phyloP scores from a whole-genome alignment of 108 stramenopile genomes.

The Ochromonas danica region DNA sequence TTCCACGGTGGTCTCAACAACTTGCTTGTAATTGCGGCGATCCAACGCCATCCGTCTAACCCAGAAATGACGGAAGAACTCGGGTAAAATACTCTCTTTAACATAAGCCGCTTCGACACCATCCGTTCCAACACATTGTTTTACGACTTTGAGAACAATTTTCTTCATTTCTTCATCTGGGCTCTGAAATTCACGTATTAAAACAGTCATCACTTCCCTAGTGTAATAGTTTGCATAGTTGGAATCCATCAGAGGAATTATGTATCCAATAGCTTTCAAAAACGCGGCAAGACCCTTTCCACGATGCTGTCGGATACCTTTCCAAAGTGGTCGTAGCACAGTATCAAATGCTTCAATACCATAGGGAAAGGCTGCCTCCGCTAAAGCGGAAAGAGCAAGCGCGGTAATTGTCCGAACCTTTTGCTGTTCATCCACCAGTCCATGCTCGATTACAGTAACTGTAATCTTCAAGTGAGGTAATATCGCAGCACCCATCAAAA shows the following conservation, averaged over 20 bases:
- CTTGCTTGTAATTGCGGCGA: constrained; percentile 87
- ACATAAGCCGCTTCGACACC: constrained; percentile 96
- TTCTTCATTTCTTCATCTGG: constrained; percentile 93
- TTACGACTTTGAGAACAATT: constrained; percentile 95
- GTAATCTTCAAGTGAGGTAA: constrained; percentile 90
- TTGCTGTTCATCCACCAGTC: constrained; percentile 91
- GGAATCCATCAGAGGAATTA: constrained; percentile 94
- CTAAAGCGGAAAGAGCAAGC: constrained; percentile 88
- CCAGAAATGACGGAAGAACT: constrained; percentile 98
- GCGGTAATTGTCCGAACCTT: constrained; percentile 96
- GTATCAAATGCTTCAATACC: constrained; percentile 99
- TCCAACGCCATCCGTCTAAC: constrained; percentile 97
- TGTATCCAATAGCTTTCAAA: constrained; percentile 94
- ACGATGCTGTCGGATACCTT: constrained; percentile 92
- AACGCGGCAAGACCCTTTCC: constrained; percentile 97
- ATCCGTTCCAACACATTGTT: constrained; percentile 96
- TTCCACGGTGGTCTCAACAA: constrained; percentile 96
- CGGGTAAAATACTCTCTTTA: constrained; percentile 88
- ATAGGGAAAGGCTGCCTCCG: constrained; percentile 96
- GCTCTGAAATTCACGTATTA: constrained; percentile 91
- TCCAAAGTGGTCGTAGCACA: constrained; percentile 95
- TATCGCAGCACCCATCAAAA: constrained; percentile 95
- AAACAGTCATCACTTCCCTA: constrained; percentile 94
- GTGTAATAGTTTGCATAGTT: constrained; percentile 99
- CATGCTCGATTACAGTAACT: constrained; percentile 92